Conservation (phyloP, 176 grass and related monocot species). For the Oryza rufipogon region DNA sequence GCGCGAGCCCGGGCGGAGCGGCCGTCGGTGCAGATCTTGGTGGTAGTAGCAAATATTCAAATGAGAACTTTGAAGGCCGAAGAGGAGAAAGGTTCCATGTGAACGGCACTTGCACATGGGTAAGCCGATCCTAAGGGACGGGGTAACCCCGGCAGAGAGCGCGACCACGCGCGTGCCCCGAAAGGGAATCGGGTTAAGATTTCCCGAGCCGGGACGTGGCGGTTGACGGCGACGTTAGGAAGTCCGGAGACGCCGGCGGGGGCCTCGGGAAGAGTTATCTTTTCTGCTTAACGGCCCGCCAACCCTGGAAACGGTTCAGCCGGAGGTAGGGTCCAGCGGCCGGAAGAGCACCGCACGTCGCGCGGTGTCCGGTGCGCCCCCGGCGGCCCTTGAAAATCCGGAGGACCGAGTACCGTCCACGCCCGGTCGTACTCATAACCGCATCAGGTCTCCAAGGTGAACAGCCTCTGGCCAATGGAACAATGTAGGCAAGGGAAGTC, state of each 20-base stretch:
- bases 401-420: conserved; percentile 59
- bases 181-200: no score
- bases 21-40: conserved; percentile 74
- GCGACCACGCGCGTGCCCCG: background rate
- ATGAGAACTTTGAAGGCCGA: conserved; percentile 86
- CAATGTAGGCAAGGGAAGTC: conserved; percentile 88
- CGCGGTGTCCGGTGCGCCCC: conserved; percentile 62
- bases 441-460: conserved; percentile 68
- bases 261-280: conserved; percentile 75
- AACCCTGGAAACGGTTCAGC: conserved; percentile 50
- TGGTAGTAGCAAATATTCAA: conserved; percentile 94
- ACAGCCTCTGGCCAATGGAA: conserved; percentile 77
- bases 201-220: conserved; percentile 36
- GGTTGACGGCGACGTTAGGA: conserved; percentile 58
- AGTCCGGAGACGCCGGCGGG: conserved; percentile 56
- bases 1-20: conserved; percentile 61
- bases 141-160: conserved; percentile 51
- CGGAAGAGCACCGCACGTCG: conserved; percentile 74
- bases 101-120: conserved; percentile 85
- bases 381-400: conserved; percentile 65
- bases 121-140: conserved; percentile 74
- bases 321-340: conserved; percentile 39
- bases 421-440: conserved; percentile 60
- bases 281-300: conserved; percentile 28
- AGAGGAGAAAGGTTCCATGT: conserved; percentile 90